A percentile compares a stretch with the other conserved stretches of the same genome.
Evolutionary conservation across 495 filamentous ascomycete species (phyloP).

Genomic region (Articulospora tetracladia): DNA sequence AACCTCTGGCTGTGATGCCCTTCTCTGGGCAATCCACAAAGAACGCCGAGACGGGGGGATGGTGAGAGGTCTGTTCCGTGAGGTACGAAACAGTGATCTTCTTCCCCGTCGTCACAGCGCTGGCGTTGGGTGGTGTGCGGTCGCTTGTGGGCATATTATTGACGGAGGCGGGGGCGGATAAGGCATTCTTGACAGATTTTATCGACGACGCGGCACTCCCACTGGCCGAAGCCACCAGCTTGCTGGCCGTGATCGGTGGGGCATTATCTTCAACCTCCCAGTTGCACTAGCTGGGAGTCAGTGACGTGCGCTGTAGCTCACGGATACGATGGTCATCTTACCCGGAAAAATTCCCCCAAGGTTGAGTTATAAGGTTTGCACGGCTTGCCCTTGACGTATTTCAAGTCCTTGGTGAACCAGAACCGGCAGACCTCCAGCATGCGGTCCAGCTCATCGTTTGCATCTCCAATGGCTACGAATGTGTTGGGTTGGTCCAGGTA

Average conservation of each 20-base stretch:
- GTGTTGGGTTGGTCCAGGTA: constrained; percentile 95
- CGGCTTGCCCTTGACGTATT: constrained; percentile 97
- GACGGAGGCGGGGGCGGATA: constrained; percentile 9
- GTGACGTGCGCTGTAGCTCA: not conserved
- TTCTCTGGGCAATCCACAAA: constrained; percentile 90
- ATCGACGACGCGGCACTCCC: constrained; percentile 45
- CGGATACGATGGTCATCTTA: constrained; percentile 35
- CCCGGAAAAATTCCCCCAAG: constrained; percentile 95
- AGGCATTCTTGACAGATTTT: constrained; percentile 39
- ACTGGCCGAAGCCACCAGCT: constrained; percentile 27
- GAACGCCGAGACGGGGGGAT: constrained; percentile 96
- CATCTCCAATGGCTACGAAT: constrained; percentile 93
- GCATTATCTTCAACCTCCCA: constrained; percentile 80
- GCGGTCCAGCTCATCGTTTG: constrained; percentile 83
- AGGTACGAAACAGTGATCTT: constrained; percentile 80
- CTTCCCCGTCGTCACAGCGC: constrained; percentile 41
- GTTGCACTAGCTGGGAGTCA: constrained; percentile 59
- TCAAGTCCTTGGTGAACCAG: constrained; percentile 98
- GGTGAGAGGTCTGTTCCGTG: constrained; percentile 97
- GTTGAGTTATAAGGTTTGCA: constrained; percentile 99
- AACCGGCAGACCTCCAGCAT: constrained; percentile 92
- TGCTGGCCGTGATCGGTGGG: constrained; percentile 40
- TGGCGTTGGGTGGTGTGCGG: constrained; percentile 16
- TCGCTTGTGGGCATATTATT: constrained; percentile 1
- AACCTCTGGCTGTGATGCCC: constrained; percentile 83